Percentiles rank a stretch among this genome's conserved stretches.
These are phyloP conservation scores for Cladosporium colombiae DNA, from an alignment of 2,329 filamentous ascomycete genomes.

Conservation along the genomic window DNA sequence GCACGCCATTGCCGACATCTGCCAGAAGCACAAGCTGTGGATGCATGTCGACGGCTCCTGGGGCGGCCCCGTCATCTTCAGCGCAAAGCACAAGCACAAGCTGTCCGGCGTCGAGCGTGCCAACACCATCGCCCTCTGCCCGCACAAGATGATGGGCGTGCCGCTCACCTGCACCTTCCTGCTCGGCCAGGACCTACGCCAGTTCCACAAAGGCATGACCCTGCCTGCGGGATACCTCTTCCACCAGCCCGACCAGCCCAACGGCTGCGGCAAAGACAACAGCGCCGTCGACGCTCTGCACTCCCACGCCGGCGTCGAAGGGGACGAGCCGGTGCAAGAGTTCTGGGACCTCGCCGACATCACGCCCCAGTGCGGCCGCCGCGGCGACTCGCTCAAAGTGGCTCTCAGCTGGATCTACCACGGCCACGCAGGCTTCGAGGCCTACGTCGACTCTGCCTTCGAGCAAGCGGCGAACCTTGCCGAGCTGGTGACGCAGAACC, in stretches of 20 bases:
- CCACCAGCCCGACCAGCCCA: conserved; percentile 41
- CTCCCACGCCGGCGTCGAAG: conserved; percentile 36
- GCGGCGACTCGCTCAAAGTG: conserved; percentile 83
- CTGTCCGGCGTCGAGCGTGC: conserved; percentile 72
- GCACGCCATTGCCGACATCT: conserved; percentile 67
- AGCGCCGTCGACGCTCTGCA: conserved; percentile 24
- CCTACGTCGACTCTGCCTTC: conserved; percentile 67
- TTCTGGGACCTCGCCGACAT: conserved; percentile 89
- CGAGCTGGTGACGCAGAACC: conserved; percentile 53
- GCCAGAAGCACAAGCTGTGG: conserved; percentile 75
- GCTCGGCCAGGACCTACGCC: conserved; percentile 70
- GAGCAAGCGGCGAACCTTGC: conserved; percentile 70
- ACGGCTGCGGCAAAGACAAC: conserved; percentile 38
- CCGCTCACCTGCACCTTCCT: conserved; percentile 91
- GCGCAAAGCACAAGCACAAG: conserved; percentile 61
- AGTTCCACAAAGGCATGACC: conserved; percentile 83
- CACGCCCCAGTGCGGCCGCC: conserved; percentile 87
- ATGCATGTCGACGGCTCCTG: conserved; percentile 90
- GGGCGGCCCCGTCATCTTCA: conserved; percentile 85
- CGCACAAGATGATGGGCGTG: conserved; percentile 95
- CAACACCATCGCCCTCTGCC: conserved; percentile 83
- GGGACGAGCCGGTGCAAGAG: conserved; percentile 48
- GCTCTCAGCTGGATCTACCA: conserved; percentile 90
- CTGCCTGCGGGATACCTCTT: conserved; percentile 76
- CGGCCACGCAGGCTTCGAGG: conserved; percentile 71